A percentile compares a stretch with the other conserved stretches of the same genome.
phyloP scores from a whole-genome alignment of 2,329 filamentous ascomycete genomes.

The Aureobasidium sp. region DNA sequence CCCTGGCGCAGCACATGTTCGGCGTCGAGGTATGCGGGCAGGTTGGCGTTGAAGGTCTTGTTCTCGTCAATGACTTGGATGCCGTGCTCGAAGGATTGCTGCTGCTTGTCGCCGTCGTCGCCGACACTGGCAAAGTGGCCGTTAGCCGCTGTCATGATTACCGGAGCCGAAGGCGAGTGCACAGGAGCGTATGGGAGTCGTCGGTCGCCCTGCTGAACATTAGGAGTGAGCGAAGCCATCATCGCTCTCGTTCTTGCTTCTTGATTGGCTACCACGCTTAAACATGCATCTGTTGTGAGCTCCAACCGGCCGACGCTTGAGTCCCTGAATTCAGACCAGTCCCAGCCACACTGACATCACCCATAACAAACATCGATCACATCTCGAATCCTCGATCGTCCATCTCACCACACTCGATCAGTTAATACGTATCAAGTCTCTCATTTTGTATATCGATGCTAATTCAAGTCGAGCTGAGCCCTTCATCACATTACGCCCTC shows the following conservation, averaged over 20 bases:
- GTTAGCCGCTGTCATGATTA: constrained; percentile 51
- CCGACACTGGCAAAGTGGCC: constrained; percentile 68
- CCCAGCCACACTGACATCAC: constrained; percentile 9
- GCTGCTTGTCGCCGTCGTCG: constrained; percentile 56
- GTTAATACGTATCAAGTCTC: not conserved
- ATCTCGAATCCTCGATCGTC: not conserved
- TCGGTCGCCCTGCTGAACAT: not conserved
- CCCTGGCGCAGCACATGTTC: constrained; percentile 79
- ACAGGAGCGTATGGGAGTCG: constrained; percentile 16
- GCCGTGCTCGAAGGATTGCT: constrained; percentile 77
- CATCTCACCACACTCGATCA: not conserved
- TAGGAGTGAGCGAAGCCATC: constrained; percentile 8
- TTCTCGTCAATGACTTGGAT: constrained; percentile 96
- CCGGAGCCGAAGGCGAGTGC: constrained; percentile 27
- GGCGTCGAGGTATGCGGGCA: constrained; percentile 73
- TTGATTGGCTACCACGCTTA: constrained; percentile 11
- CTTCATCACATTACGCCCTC: constrained; percentile 4
- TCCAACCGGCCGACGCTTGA: not conserved
- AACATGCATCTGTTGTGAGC: constrained; percentile 1
- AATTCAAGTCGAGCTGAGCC: not conserved
- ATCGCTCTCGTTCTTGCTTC: not conserved
- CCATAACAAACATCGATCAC: not conserved
- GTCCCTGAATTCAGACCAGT: not conserved
- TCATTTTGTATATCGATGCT: constrained; percentile 2
- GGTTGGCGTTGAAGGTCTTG: constrained; percentile 82